Base-by-base conservation (phyloP, 1,139 yeast species). In the Hanseniaspora gamundiae region DNA sequence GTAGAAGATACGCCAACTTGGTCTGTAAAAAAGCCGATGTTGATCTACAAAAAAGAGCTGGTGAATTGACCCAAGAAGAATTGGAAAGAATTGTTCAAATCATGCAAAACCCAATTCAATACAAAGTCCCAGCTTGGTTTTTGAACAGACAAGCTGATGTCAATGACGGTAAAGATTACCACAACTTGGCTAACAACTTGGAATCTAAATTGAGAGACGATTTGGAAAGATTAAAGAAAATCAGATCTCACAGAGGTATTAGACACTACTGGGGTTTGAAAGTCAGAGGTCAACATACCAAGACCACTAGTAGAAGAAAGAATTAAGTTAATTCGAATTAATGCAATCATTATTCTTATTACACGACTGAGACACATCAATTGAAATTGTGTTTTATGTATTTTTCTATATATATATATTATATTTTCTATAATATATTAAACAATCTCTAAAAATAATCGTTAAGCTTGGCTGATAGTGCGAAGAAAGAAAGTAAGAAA, bases 11-110 rank as follows among this genome's bases (percentile, higher is more conserved):
- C 85, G 80, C 98, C 74, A 93, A 91, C 91, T 80, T 93, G 78
- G 95, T 91, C 69, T 93, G 97, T 80, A 93, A 93, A 85, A 93
- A 88, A 82, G 99, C 99, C 66, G 99, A 91, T 79, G 94, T 91
- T 69, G 94, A 86, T 70, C 82, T 91, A 73, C 68, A 75, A 74
- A 91, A 91, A 84, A 86, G 99, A 77, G 99, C 99, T 65, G 99
- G 99, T 84, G 98, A 91, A 76, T 86, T 91, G 72, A 88, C 98
- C 72, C 98, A 91, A 73, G 99, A 91, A 82, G 99, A 91, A 78
- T 86, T 91, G 73, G 99, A 91, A 81, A 86, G 98, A 79, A 78
- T 91, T 68, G 97, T 91, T 70, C 91, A 95, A 74, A 93, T 91
- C 73, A 86, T 93, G 93, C 98, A 93, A 80, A 86, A 85, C 93